These are phyloP conservation scores for Fusarium irregulare DNA, from an alignment of 2,329 filamentous ascomycete species.

Conservation along the genomic window DNA sequence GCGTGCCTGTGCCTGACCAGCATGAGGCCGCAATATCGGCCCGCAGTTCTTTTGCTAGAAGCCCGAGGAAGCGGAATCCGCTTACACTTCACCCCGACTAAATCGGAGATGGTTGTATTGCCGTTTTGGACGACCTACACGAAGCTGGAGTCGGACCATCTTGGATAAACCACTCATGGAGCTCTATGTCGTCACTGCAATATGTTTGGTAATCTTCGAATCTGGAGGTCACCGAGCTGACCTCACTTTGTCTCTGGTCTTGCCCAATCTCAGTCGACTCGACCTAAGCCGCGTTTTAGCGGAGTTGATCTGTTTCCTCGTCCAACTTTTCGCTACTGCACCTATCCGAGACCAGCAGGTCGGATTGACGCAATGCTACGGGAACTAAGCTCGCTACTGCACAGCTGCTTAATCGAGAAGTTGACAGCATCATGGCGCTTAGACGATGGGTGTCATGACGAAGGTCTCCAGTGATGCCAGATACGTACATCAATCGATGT, in stretches of 20 bases:
- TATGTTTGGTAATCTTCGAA: constrained; percentile 21
- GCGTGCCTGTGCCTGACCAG: constrained; percentile 18
- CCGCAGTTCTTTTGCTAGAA: neutral
- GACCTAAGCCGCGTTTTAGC: constrained; percentile 29
- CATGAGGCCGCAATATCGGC: constrained; percentile 15
- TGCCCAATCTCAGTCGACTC: constrained; percentile 23
- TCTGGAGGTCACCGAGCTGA: constrained; percentile 31
- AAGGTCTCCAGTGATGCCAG: constrained; percentile 3
- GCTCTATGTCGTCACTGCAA: constrained; percentile 25
- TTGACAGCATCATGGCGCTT: constrained; percentile 28
- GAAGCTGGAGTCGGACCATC: constrained; percentile 24
- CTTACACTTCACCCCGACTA: neutral
- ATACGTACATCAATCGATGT: constrained; percentile 9
- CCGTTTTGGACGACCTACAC: constrained; percentile 28
- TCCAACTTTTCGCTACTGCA: constrained; percentile 34
- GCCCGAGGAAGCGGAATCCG: neutral
- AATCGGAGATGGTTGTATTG: constrained; percentile 10
- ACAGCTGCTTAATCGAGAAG: constrained; percentile 17
- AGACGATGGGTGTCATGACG: constrained; percentile 16
- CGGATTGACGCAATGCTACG: constrained; percentile 43
- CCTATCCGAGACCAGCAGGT: constrained; percentile 44
- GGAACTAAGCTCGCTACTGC: constrained; percentile 25
- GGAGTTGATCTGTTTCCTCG: constrained; percentile 40
- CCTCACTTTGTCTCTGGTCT: constrained; percentile 39
- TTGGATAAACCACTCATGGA: constrained; percentile 20